A percentile compares a stretch with the other conserved stretches of the same genome.
These are phyloP conservation scores for Ochetophila trinervis DNA, from an alignment of 306 rosid species.

Conservation along the genomic window DNA sequence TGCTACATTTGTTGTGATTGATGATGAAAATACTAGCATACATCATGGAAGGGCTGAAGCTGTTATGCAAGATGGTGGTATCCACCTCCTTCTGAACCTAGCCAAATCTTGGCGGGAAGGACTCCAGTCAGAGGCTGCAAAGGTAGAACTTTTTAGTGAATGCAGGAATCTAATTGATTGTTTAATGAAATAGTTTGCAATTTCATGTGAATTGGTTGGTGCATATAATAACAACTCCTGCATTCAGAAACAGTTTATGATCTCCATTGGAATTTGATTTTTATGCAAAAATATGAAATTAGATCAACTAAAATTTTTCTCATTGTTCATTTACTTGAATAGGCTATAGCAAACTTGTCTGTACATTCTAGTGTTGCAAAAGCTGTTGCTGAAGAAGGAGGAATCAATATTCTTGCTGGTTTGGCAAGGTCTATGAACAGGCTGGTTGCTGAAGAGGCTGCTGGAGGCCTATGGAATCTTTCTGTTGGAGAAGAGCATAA, in stretches of 20 bases:
- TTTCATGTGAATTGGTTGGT: conserved; percentile 5
- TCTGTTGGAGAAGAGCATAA: conserved; percentile 99
- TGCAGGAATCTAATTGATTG: background rate
- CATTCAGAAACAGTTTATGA: conserved; percentile 1
- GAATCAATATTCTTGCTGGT: conserved; percentile 90
- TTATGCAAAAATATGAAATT: conserved; percentile 9
- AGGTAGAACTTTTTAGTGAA: conserved; percentile 46
- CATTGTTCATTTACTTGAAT: conserved; percentile 17
- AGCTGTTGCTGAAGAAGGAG: conserved; percentile 99
- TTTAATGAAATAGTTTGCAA: background rate
- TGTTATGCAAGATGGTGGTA: conserved; percentile 96
- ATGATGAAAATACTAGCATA: conserved; percentile 95
- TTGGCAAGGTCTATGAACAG: conserved; percentile 98
- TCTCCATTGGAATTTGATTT: background rate
- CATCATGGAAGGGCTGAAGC: conserved; percentile 95
- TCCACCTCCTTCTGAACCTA: conserved; percentile 79
- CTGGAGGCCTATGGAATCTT: conserved; percentile 99
- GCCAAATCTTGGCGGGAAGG: conserved; percentile 99
- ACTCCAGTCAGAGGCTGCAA: conserved; percentile 97
- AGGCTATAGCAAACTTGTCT: conserved; percentile 99
- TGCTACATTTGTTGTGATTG: conserved; percentile 98
- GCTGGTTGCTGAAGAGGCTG: conserved; percentile 99
- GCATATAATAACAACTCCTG: conserved; percentile 10
- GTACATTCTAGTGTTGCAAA: conserved; percentile 95
- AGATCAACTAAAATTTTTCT: conserved; percentile 6